Evolutionary conservation across 257 asterid genomes (phyloP), one percentile per base, ranked within the genome.

Genomic region (Coffea eugenioides): DNA sequence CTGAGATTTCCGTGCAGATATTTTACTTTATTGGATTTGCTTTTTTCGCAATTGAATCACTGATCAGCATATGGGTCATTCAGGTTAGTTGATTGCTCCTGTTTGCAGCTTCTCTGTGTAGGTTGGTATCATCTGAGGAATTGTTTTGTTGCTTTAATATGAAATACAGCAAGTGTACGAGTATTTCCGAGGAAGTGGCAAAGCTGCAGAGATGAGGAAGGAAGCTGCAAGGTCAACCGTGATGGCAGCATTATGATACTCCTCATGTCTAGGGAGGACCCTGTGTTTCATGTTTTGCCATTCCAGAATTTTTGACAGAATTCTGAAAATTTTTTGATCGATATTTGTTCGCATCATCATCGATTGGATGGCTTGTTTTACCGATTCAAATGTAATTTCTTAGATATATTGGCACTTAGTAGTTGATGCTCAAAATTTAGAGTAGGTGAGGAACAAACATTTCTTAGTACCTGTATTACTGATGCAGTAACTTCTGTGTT

Each of bases 101-200:
- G 49, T 20, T 70, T 62, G 18, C 45, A 57, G 69, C 61, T 59
- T 75, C 46, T 79, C 48, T 15, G 46, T 73, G 31, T 14, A 52
- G 34, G 51, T 54, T 74, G 43, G 76, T 59, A 51, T 73, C 8
- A 70, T 61, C 41, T 68, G 52, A 57, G 41, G 57, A 51, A 73
- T 51, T 39, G 41, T 65, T 49, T 8, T 21, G 46, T 75, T 59
- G 27, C 66, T 86, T 80, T 51, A 61, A 46, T 65, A 39, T 67
- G 73, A 78, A 46, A n/a, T 83, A 83, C 97, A 93, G 99, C 99
- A 95, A 95, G 99, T 93, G 36, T 93, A 86, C 90, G 80, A 83
- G 90, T 93, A 95, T 83, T 95, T 95, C 89, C 91, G 99, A 69
- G 99, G 99, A 85, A 95, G 98, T 67, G 99, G 99, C 57, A 92